A percentile compares a stretch with the other conserved stretches of the same genome.
These are phyloP conservation scores for Lactifluus volemus DNA, from an alignment of 768 basidiomycete genomes.

Conservation along the genomic window DNA sequence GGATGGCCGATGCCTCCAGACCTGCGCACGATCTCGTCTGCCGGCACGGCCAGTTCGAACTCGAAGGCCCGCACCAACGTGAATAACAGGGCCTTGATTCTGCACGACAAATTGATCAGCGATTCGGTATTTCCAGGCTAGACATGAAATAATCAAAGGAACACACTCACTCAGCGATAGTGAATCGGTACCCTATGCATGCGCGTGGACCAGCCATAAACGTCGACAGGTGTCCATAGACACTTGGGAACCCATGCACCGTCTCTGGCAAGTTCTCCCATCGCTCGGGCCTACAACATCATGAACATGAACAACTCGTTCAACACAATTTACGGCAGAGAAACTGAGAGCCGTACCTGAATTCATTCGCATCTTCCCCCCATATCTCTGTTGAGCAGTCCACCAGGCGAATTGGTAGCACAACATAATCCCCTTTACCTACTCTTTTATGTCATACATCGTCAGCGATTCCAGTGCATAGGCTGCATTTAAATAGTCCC, in stretches of 20 bases:
- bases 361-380: constrained; percentile 28
- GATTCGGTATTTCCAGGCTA: too few species aligned
- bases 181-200: constrained; percentile 27
- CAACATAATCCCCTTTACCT: constrained; percentile 17
- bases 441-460: neutral
- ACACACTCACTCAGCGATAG: constrained; percentile 21
- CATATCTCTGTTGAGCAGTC: constrained; percentile 26
- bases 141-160: too few species aligned
- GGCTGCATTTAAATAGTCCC: too few species aligned
- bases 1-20: constrained; percentile 14
- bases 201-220: constrained; percentile 8
- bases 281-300: constrained; percentile 15
- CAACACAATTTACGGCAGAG: too few species aligned
- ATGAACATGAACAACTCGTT: neutral
- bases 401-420: constrained; percentile 22
- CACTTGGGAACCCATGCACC: constrained; percentile 8
- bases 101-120: neutral
- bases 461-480: neutral
- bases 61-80: constrained; percentile 22
- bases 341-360: constrained; percentile 10
- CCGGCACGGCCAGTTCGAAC: constrained; percentile 17
- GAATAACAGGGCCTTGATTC: constrained; percentile 24
- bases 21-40: constrained; percentile 12
- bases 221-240: constrained; percentile 15
- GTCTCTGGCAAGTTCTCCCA: constrained; percentile 16